phyloP scores from a whole-genome alignment of 257 asterid species.

The Scutellaria galericulata region DNA sequence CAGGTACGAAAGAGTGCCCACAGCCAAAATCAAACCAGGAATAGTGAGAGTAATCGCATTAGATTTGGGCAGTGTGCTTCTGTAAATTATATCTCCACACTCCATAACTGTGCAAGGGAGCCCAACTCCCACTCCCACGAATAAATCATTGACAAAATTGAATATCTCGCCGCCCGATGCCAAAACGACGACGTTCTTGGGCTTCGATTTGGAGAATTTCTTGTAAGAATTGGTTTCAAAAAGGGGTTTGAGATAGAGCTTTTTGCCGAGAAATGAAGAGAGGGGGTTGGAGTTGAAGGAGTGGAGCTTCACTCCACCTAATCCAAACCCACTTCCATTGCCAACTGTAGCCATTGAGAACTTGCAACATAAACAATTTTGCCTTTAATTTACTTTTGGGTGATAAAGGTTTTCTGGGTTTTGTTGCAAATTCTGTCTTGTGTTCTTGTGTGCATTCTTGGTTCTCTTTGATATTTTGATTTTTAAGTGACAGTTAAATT shows the following conservation, averaged over 20 bases:
- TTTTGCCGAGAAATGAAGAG: constrained; percentile 72
- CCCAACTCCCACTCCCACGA: constrained; percentile 96
- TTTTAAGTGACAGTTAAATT: constrained; percentile 47
- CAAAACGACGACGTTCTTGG: constrained; percentile 44
- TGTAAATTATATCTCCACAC: constrained; percentile 93
- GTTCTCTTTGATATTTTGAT: background rate
- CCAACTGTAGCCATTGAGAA: constrained; percentile 66
- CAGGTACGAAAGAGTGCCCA: constrained; percentile 83
- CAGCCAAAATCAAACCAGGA: constrained; percentile 85
- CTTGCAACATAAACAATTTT: background rate
- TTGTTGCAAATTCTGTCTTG: background rate
- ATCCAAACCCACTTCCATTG: constrained; percentile 58
- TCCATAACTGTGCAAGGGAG: constrained; percentile 97
- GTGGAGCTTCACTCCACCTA: constrained; percentile 53
- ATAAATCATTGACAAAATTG: constrained; percentile 57
- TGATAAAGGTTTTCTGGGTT: constrained; percentile 5
- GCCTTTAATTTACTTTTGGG: background rate
- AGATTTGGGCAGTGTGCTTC: constrained; percentile 90
- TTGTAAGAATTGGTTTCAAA: constrained; percentile 39
- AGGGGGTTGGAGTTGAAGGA: constrained; percentile 51
- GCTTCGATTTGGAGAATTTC: constrained; percentile 38
- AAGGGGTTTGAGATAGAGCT: constrained; percentile 49
- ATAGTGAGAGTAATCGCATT: constrained; percentile 69
- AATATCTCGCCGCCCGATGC: constrained; percentile 60
- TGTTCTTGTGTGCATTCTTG: background rate